Base-by-base conservation (phyloP, 2,329 filamentous ascomycete genomes). In the Exophiala spinifera region DNA sequence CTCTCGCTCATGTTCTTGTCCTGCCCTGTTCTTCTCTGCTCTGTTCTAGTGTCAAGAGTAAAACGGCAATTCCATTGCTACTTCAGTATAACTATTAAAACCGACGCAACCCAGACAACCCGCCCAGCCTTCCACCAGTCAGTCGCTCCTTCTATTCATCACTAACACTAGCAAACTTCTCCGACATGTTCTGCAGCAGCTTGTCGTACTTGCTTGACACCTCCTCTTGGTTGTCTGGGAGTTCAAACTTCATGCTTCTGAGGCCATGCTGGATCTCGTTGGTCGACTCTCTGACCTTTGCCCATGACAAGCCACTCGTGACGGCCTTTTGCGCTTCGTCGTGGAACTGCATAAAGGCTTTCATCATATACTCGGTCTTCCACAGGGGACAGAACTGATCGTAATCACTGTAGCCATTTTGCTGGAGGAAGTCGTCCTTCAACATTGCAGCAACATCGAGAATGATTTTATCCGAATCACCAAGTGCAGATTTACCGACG, bases 331-430 rank as follows among this genome's bases (percentile, higher is more conserved):
- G 92, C 20, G 90, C 86, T 79, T 99, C 94, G 67, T 99, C 95
- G 71, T 96, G 90, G 83, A 92, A 99, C 55, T 87, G 89, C 80
- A 99, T 89, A 85, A 99, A 97, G 61, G 90, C 87, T 83, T 95
- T 96, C 94, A 99, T 99, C 94, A 99, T 97, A 87, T 94, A 99
- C 73, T 95, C 88, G 0, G 94, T 99, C 86, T 99, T 99, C 94
- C 94, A 99, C 68, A 99, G 83, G 46, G 94, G 94, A 70, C 94
- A 99, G 84, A 95, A 99, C 77, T 97, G 91, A 70, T 99, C 94
- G 72, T 99, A 97, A 74, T 97, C 90, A 64, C 88, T 94, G 83
- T 99, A 99, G 61, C 94, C 94, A 77, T 99, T 99, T 74, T 99
- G 94, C 76, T 99, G 94, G 70, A 99, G 72, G 78, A 99, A 99